Evolutionary conservation across 179 eudicot genomes (phyloP), one percentile per base, ranked within the genome.

Genomic region (Silene vulgaris): DNA sequence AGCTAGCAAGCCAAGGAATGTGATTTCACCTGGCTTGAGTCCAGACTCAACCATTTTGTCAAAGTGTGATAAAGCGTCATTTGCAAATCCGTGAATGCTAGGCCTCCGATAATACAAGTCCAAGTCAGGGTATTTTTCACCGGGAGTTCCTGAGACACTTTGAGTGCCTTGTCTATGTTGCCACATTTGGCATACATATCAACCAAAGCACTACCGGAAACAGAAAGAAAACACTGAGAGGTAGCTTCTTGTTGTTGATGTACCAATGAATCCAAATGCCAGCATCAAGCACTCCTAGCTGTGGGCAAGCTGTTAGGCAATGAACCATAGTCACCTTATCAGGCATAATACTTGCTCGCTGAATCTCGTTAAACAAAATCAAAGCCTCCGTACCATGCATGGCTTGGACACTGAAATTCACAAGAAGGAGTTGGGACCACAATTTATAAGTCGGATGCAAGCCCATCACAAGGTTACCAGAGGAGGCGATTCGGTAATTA

Each of bases 171-270:
- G 7, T 80, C 68, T 37, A 94, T 87, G 65, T 87, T 86, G 26
- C 97, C 99, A 75, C 96, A 95, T 80, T 95, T 95, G 35, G 90
- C 89, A 78, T 95, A 95, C 99, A 92, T 95, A 81, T 95, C 96
- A 68, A 95, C 85, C 26, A 95, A 77, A 60, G 96, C 93, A 16
- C 97, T 95, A 19, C 96, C 99, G 16, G n/a, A n/a, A n/a, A n/a
- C n/a, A n/a, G n/a, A n/a, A 90, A 71, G 32, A 83, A 85, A 75
- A 84, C 96, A 84, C 85, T 87, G 32, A 92, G 23, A 50, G 67
- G 65, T 20, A 92, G 86, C 4, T 79, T 87, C 32, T 89, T 87
- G 75, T 77, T 87, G 43, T 84, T 77, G 52, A 95, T 81, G 79
- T 88, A 95, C 40, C 65, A 40, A 72, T 95, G 97, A 75, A 92